Evolutionary conservation across 495 filamentous ascomycete genomes (phyloP), one percentile per base, ranked within the genome.

Genomic region (Annulohypoxylon bovei): DNA sequence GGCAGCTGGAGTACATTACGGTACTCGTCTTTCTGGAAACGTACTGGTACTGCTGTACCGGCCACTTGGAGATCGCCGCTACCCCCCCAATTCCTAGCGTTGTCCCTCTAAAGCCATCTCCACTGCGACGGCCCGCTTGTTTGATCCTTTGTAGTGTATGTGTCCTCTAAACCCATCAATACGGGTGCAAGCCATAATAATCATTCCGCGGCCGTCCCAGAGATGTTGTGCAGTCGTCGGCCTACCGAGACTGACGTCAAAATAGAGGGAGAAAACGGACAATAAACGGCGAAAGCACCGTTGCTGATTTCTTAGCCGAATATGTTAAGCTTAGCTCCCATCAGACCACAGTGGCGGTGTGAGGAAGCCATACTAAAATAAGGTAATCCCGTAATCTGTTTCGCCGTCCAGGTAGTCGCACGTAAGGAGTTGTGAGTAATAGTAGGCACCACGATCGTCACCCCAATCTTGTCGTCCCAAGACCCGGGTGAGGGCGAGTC

Each of bases 61-160:
- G 40, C 70, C 62, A 73, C 57, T 69, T 69, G 70, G 70, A 73
- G 70, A 73, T 73, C 70, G 70, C 65, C 66, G 66, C 62, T 67
- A 68, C 60, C 70, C 70, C 70, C 72, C 72, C 75, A 72, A 72
- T 62, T 57, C 37, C 72, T 77, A 74, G 70, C 75, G 70, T 70
- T 52, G 59, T 68, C 61, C 54, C 66, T 63, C 65, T 62, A 58
- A 62, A 61, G 58, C 54, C 61, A 68, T 71, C 73, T 75, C 70
- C 70, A 71, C 75, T 67, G 56, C 61, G 42, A 68, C 70, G 70
- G 70, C 70, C 70, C 70, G 70, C 64, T 72, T 68, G 70, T 72
- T 72, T 72, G 59, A 63, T 65, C 54, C 56, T 55, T 56, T 56
- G 68, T 59, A 54, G 35, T 16, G 39, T 23, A 72, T 55, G 37